Evolutionary conservation across 441 rosid genomes (phyloP).

Genomic region (Gossypium schwendimanii): DNA sequence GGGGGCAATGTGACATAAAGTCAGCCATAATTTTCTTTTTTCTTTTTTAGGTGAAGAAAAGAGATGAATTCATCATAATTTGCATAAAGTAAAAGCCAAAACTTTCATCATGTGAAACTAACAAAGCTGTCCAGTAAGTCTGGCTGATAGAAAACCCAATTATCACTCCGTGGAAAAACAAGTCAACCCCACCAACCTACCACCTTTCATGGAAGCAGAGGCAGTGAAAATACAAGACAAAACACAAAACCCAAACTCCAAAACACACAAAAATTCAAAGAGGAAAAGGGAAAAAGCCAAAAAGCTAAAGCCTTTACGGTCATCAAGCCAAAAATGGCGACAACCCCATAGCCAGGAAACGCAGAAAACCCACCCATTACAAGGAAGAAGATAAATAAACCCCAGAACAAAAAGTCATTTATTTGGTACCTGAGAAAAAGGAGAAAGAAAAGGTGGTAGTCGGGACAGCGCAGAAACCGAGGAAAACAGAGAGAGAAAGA

Average conservation of each 20-base stretch:
- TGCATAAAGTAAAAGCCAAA: constrained; percentile 15
- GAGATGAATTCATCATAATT: constrained; percentile 11
- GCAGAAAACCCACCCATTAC: constrained; percentile 9
- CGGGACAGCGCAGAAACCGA: constrained; percentile 29
- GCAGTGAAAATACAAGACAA: constrained; percentile 11
- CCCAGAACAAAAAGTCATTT: not conserved
- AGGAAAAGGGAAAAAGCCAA: constrained; percentile 16
- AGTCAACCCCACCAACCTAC: constrained; percentile 79
- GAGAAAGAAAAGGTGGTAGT: constrained; percentile 22
- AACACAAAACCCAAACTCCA: constrained; percentile 9
- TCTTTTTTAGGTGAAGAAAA: not conserved
- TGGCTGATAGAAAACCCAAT: constrained; percentile 17
- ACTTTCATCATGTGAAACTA: constrained; percentile 15
- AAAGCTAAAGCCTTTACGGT: constrained; percentile 23
- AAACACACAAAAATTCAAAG: constrained; percentile 18
- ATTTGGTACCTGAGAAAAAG: constrained; percentile 26
- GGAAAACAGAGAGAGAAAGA: constrained; percentile 1
- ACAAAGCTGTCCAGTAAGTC: constrained; percentile 18
- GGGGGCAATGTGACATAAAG: constrained; percentile 21
- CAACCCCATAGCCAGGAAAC: constrained; percentile 1
- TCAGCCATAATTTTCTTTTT: not conserved
- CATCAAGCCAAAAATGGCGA: constrained; percentile 27
- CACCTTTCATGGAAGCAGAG: constrained; percentile 50
- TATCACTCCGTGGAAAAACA: constrained; percentile 19
- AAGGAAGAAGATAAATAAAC: constrained; percentile 8